A percentile compares a stretch with the other conserved stretches of the same genome.
Conservation (phyloP, 139 green algal genomes). For the Astrephomene gubernaculifera region DNA sequence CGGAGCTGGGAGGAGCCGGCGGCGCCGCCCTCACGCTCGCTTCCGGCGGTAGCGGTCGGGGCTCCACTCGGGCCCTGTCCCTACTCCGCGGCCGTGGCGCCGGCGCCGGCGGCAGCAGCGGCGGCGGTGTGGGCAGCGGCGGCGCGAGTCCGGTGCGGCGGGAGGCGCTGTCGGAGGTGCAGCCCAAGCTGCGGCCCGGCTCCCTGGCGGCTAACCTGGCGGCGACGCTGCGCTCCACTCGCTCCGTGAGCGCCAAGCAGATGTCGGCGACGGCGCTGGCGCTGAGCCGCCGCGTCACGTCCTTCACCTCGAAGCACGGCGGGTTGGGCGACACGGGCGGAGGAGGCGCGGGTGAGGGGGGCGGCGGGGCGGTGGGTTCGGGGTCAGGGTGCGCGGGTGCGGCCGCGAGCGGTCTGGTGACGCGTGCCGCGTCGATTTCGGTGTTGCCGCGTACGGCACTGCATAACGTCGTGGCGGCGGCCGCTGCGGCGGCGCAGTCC, state of each 20-base stretch:
- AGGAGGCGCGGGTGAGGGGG: no score
- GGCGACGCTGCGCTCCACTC: neutral
- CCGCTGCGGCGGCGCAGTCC: no score
- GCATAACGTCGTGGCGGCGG: no score
- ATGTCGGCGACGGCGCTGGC: constrained; percentile 19
- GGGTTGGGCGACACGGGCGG: neutral
- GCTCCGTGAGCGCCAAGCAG: constrained; percentile 33
- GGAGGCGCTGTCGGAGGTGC: neutral
- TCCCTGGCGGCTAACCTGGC: constrained; percentile 2
- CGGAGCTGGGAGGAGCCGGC: neutral
- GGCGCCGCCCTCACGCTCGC: neutral
- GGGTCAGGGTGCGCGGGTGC: no score
- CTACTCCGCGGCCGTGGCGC: neutral
- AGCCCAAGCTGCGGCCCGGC: neutral
- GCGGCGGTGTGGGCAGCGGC: neutral
- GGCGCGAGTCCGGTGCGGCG: neutral
- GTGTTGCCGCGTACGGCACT: no score
- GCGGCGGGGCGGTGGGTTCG: no score
- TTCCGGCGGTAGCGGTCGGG: neutral
- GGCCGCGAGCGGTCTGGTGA: no score
- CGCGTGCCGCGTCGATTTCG: no score
- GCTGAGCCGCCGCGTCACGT: constrained; percentile 14
- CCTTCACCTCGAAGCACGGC: constrained; percentile 21
- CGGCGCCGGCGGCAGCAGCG: neutral
- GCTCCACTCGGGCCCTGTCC: neutral